phyloP scores from a whole-genome alignment of 345 rosid genomes.

The Jatropha curcas region DNA sequence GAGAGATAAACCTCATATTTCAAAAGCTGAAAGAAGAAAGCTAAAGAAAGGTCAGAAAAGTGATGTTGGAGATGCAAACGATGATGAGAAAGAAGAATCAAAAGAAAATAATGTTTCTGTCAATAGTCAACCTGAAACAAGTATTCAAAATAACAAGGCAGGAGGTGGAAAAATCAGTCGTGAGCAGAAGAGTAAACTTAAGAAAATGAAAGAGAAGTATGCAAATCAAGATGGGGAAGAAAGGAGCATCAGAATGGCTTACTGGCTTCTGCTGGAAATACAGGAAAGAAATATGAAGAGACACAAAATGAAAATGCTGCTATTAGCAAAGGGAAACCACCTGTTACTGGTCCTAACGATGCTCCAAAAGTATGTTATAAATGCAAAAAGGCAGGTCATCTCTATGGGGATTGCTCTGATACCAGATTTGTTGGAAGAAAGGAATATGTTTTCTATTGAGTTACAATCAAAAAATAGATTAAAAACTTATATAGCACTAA shows the following conservation, averaged over 20 bases:
- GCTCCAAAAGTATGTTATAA: constrained; percentile 83
- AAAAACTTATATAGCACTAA: too few species aligned
- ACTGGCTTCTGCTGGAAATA: constrained; percentile 85
- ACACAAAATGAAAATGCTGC: constrained; percentile 36
- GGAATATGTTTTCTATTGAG: too few species aligned
- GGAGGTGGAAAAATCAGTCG: constrained; percentile 71
- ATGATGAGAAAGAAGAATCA: constrained; percentile 43
- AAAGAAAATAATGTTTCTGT: constrained; percentile 36
- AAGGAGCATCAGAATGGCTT: constrained; percentile 78
- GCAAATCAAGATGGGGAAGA: constrained; percentile 98
- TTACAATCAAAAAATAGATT: constrained; percentile 94
- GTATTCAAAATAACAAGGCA: constrained; percentile 45
- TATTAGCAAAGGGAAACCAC: constrained; percentile 40
- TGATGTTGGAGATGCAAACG: constrained; percentile 31
- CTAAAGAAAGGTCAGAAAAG: constrained; percentile 70
- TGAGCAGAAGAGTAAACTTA: constrained; percentile 84
- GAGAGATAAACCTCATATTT: constrained; percentile 69
- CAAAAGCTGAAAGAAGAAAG: constrained; percentile 93
- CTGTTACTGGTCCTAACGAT: constrained; percentile 45
- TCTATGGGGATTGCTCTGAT: constrained; percentile 84
- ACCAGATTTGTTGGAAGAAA: too few species aligned
- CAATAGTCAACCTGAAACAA: constrained; percentile 42
- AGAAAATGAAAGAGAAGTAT: constrained; percentile 98
- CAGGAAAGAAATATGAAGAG: constrained; percentile 52
- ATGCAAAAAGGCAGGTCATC: constrained; percentile 87